A percentile compares a stretch with the other conserved stretches of the same genome.
Conservation (phyloP, 345 rosid species). For the Eucalyptus tenuipes region DNA sequence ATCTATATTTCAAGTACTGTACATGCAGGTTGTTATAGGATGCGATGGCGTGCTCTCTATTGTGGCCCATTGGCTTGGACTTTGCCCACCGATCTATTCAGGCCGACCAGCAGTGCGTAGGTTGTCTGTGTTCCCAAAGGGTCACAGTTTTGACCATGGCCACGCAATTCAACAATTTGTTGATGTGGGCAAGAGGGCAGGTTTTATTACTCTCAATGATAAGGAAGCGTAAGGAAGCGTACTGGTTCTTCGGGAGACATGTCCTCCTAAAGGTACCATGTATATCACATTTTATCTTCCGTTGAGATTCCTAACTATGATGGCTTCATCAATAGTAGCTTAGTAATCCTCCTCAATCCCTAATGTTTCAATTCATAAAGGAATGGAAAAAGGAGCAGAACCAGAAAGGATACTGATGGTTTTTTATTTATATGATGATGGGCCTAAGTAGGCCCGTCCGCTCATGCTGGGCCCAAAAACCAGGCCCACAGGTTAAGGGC, state of each 20-base stretch:
- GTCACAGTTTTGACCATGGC: constrained; percentile 2
- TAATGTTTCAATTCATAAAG: neutral
- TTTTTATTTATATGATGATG: too few relatives aligned
- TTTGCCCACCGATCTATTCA: neutral
- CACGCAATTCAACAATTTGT: neutral
- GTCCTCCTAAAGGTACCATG: constrained; percentile 3
- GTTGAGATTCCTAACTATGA: neutral
- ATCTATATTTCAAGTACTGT: too few relatives aligned
- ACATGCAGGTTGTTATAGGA: constrained; percentile 38
- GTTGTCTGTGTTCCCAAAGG: constrained; percentile 11
- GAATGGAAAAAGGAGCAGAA: neutral
- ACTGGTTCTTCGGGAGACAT: constrained; percentile 6
- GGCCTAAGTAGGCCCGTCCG: too few relatives aligned
- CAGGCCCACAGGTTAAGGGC: too few relatives aligned
- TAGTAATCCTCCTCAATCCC: neutral
- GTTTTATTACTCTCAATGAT: constrained; percentile 6
- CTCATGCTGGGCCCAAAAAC: too few relatives aligned
- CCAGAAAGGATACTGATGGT: neutral
- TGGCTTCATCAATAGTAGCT: neutral
- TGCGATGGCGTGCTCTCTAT: constrained; percentile 27
- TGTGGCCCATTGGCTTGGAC: constrained; percentile 23
- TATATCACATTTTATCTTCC: neutral
- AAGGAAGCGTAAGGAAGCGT: too few relatives aligned
- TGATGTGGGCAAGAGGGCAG: constrained; percentile 14
- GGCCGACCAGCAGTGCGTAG: constrained; percentile 19